Conservation (phyloP, 1,284 basidiomycete genomes). For the Microbotryum saponariae region DNA sequence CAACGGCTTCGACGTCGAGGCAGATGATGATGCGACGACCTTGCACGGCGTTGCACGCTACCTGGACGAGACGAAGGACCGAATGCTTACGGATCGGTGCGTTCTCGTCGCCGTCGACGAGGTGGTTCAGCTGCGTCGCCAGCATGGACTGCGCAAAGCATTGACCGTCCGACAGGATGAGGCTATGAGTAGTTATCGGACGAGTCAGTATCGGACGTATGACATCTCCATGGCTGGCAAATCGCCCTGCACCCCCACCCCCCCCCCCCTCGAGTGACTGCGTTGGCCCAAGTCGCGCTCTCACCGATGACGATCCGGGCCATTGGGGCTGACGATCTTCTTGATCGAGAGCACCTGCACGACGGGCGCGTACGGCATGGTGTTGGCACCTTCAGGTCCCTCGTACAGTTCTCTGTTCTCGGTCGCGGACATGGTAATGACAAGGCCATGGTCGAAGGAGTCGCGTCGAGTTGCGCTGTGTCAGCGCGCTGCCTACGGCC, state of each 20-base stretch:
- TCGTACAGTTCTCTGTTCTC: conserved; percentile 22
- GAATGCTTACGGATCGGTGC: conserved; percentile 64
- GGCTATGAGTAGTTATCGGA: conserved; percentile 34
- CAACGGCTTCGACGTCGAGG: conserved; percentile 52
- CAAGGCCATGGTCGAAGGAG: not conserved
- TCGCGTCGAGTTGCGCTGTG: not conserved
- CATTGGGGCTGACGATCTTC: conserved; percentile 49
- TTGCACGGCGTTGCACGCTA: conserved; percentile 77
- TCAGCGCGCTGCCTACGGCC: not conserved
- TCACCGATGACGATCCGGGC: too few relatives aligned
- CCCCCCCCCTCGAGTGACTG: not conserved
- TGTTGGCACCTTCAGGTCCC: conserved; percentile 4
- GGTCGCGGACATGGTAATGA: not conserved
- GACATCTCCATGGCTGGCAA: not conserved
- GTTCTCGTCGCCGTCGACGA: conserved; percentile 52
- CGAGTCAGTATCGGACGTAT: conserved; percentile 42
- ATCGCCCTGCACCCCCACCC: too few relatives aligned
- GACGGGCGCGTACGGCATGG: conserved; percentile 46
- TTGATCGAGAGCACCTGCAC: conserved; percentile 78
- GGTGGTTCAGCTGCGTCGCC: conserved; percentile 76
- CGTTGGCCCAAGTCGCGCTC: too few relatives aligned
- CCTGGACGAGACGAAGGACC: conserved; percentile 65
- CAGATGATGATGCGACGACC: conserved; percentile 75
- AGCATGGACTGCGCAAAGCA: conserved; percentile 89
- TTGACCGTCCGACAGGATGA: conserved; percentile 59